Conservation (phyloP, 2,329 filamentous ascomycete genomes). For the Didymella exigua region DNA sequence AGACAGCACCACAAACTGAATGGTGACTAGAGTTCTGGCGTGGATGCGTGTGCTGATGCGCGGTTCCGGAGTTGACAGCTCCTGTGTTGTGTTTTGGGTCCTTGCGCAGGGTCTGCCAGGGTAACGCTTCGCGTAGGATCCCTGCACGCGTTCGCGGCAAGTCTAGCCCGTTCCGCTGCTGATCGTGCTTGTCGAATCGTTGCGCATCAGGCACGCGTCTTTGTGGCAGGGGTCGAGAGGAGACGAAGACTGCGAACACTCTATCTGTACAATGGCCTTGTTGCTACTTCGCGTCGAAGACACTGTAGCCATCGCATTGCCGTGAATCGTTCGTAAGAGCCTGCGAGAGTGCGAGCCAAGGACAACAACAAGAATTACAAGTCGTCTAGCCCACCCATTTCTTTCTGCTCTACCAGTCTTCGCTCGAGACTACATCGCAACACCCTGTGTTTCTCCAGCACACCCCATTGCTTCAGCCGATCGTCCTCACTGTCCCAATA, state of each 20-base stretch:
- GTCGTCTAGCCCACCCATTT: constrained; percentile 19
- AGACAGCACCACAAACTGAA: no score
- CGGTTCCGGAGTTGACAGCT: background rate
- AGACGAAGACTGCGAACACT: background rate
- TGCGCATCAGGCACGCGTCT: constrained; percentile 2
- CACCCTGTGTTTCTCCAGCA: constrained; percentile 49
- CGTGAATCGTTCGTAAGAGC: background rate
- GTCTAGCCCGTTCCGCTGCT: background rate
- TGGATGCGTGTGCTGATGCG: background rate
- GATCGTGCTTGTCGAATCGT: constrained; percentile 16
- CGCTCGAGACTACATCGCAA: constrained; percentile 54
- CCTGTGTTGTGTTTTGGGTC: constrained; percentile 27
- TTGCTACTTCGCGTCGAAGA: no score
- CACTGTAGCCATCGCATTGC: no score
- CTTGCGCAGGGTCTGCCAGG: constrained; percentile 25
- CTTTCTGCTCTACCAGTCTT: constrained; percentile 41
- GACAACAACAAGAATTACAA: background rate
- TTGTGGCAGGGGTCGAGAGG: background rate
- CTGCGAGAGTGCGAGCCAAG: background rate
- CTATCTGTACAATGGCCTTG: no score
- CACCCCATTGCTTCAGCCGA: constrained; percentile 47
- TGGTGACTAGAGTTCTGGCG: background rate
- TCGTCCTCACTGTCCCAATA: constrained; percentile 58
- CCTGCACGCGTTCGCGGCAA: constrained; percentile 17
- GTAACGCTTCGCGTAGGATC: constrained; percentile 21